Conservation (phyloP, 106 monocot genomes). For the Acanthochlamys bracteata region DNA sequence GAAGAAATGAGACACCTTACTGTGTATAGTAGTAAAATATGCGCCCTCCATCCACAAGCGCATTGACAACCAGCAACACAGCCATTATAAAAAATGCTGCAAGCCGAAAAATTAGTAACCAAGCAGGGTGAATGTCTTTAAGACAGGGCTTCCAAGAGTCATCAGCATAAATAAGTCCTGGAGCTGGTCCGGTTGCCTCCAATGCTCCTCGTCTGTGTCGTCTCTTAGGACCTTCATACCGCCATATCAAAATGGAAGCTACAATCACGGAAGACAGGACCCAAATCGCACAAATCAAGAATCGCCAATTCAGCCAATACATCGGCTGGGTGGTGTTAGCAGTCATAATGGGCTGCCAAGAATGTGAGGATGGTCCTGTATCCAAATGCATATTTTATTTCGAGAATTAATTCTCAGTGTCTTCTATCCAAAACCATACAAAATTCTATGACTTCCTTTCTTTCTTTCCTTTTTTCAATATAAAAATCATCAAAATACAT, state of each 20-base stretch:
- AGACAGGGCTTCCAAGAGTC: conserved; percentile 77
- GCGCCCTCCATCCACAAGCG: conserved; percentile 24
- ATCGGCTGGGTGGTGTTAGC: conserved; percentile 35
- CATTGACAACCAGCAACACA: conserved; percentile 31
- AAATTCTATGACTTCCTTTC: background rate
- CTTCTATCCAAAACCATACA: background rate
- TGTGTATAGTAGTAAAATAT: conserved; percentile 64
- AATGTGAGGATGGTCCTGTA: conserved; percentile 26
- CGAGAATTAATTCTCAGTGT: background rate
- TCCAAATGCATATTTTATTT: background rate
- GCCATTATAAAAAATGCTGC: conserved; percentile 39
- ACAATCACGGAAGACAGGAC: conserved; percentile 34
- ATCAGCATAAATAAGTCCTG: conserved; percentile 48
- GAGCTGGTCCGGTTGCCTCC: conserved; percentile 2
- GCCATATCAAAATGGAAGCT: conserved; percentile 56
- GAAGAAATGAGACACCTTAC: conserved; percentile 28
- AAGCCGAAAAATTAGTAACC: conserved; percentile 52
- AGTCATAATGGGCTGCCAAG: conserved; percentile 37
- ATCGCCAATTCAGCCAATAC: conserved; percentile 77
- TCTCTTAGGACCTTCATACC: conserved; percentile 40
- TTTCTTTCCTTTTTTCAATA: background rate
- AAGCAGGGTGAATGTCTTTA: conserved; percentile 50
- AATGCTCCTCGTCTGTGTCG: background rate
- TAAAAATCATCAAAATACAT: background rate
- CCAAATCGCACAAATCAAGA: conserved; percentile 49